Conservation (phyloP, 1,139 yeast genomes). For the Arxiozyma slooffiae region DNA sequence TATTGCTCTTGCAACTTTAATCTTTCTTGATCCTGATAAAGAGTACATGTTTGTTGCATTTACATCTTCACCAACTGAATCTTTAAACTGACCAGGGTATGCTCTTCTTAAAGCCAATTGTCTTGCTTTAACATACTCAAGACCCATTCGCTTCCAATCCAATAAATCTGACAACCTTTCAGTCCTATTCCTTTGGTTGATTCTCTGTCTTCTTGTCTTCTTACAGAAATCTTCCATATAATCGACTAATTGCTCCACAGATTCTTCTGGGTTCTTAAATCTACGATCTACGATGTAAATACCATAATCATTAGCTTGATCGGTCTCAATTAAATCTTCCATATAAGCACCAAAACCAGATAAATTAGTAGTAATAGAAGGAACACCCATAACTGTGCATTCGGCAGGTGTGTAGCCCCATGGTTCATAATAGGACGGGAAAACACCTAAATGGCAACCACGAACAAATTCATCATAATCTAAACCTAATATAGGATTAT, state of each 20-base stretch:
- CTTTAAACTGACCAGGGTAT: constrained; percentile 74
- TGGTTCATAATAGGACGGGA: constrained; percentile 97
- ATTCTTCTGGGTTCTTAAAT: constrained; percentile 85
- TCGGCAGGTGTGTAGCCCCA: constrained; percentile 99
- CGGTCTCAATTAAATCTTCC: constrained; percentile 91
- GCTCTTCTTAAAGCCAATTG: constrained; percentile 88
- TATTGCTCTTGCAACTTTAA: constrained; percentile 82
- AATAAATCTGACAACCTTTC: constrained; percentile 85
- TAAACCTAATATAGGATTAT: constrained; percentile 83
- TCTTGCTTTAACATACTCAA: constrained; percentile 91
- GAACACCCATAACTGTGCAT: constrained; percentile 99
- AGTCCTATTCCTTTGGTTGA: constrained; percentile 94
- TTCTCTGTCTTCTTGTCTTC: constrained; percentile 92
- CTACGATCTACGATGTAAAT: constrained; percentile 95
- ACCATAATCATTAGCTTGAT: constrained; percentile 78
- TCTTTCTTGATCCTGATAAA: constrained; percentile 30
- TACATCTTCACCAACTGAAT: constrained; percentile 33
- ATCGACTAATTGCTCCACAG: constrained; percentile 80
- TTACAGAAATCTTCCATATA: constrained; percentile 83
- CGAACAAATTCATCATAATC: constrained; percentile 97
- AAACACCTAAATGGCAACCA: constrained; percentile 96
- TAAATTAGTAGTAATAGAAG: constrained; percentile 89
- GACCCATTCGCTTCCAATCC: constrained; percentile 98
- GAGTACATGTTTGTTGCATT: constrained; percentile 26
- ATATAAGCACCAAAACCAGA: constrained; percentile 98